Percentiles rank a stretch among this genome's conserved stretches.
Evolutionary conservation across 2,329 filamentous ascomycete genomes (phyloP).

Genomic region (Tolypocladium paradoxum): DNA sequence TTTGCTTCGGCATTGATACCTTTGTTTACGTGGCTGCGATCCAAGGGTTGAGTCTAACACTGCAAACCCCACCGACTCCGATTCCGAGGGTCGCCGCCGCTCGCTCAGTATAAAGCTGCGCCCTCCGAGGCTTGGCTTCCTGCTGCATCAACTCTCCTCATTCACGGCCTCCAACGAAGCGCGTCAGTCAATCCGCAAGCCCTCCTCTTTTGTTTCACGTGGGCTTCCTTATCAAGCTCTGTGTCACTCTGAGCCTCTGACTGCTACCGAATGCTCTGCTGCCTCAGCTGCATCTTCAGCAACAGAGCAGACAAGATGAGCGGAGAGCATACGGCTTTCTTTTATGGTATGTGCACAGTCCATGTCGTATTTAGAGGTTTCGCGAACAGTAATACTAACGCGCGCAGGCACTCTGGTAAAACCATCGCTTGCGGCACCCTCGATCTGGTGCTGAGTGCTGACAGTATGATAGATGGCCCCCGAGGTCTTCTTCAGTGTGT

Average conservation of each 20-base stretch:
- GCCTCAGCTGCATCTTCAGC: background rate
- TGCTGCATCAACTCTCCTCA: background rate
- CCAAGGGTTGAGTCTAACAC: background rate
- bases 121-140: background rate
- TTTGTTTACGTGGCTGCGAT: background rate
- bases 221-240: background rate
- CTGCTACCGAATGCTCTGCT: background rate
- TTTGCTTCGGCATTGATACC: background rate
- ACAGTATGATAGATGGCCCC: conserved; percentile 55
- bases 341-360: conserved; percentile 37
- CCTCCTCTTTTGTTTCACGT: background rate
- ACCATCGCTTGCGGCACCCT: background rate
- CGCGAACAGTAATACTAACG: conserved; percentile 2
- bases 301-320: conserved; percentile 21
- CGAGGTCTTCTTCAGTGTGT: conserved; percentile 75
- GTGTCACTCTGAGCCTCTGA: background rate
- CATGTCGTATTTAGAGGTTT: background rate
- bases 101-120: background rate
- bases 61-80: background rate
- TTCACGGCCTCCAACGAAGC: background rate
- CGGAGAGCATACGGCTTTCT: conserved; percentile 38
- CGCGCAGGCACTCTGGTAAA: conserved; percentile 24
- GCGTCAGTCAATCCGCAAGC: background rate
- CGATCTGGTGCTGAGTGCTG: conserved; percentile 8
- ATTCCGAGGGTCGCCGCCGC: background rate